Evolutionary conservation across 148 eudicot species (phyloP), one percentile per base, ranked within the genome.

Genomic region (Camellia japonica): DNA sequence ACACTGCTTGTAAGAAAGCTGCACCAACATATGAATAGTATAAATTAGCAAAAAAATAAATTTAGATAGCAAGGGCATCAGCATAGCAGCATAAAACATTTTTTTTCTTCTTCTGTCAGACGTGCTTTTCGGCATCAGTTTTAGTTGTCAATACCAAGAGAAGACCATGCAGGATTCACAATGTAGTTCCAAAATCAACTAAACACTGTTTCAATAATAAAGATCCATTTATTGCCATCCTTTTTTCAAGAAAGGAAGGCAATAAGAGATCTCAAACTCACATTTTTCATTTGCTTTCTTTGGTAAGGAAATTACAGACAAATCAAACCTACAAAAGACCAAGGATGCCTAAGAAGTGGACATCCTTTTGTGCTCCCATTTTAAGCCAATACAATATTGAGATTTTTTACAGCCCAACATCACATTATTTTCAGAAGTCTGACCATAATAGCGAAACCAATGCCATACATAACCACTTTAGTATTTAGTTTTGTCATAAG

Each of bases 1-100:
- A 96, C 44, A 92, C 52, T 23, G 94, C 95, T 87, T 96, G 99
- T 67, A 96, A 67, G 64, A 93, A 76, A 76, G 97, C 99, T 96
- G 95, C 91, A 90, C 7, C 44, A 30, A 47, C 46, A 18, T 2
- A 68, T 11, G 5, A 75, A 20, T 73, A 73, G 7, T 15, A 38
- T 3, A 51, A 30, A 72, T n/a, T 46, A 56, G 56, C 2, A 47
- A 30, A 30, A 30, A 30, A 30, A 30, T 30, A 30, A 30, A 30
- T 30, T 30, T 30, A 30, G 38, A 30, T 43, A 30, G 7, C 67
- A 7, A 15, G 42, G 20, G 76, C 55, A 42, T 44, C 23, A 20
- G 46, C 52, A 58, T 61, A 54, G 55, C 47, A 76, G 46, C 10
- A 69, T 46, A 42, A 71, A n/a, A 74, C 30, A 12, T 73, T 23